Evolutionary conservation across 495 filamentous ascomycete species (phyloP).

Genomic region (Penicillium dipodomyicola): DNA sequence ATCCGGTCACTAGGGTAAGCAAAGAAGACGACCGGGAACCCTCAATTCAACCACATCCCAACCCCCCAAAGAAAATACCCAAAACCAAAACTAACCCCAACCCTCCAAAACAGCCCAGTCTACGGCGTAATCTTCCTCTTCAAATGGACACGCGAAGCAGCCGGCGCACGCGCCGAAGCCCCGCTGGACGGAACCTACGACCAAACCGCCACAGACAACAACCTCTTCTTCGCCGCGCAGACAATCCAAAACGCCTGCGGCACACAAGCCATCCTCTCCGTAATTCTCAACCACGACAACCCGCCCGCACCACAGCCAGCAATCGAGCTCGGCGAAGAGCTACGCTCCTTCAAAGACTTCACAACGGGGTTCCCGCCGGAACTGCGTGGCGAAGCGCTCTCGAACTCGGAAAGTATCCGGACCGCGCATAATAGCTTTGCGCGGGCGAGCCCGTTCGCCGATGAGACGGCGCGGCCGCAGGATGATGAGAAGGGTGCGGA

Average conservation of each 20-base stretch:
- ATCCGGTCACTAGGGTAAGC: slow-evolving; percentile 64
- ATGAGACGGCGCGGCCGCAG: slow-evolving; percentile 70
- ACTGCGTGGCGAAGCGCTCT: slow-evolving; percentile 63
- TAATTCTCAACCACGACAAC: slow-evolving; percentile 80
- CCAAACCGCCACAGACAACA: slow-evolving; percentile 58
- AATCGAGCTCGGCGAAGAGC: slow-evolving; percentile 52
- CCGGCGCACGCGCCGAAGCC: slow-evolving; percentile 55
- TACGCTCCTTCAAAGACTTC: slow-evolving; percentile 87
- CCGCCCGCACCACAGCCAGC: slow-evolving; percentile 16
- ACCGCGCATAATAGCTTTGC: slow-evolving; percentile 94
- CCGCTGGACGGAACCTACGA: slow-evolving; percentile 80
- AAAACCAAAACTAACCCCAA: neutral
- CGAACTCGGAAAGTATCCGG: slow-evolving; percentile 77
- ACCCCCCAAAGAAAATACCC: neutral
- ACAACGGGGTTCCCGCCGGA: slow-evolving; percentile 83
- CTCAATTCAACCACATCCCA: slow-evolving; percentile 6
- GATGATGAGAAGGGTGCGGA: slow-evolving; percentile 60
- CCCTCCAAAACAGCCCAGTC: slow-evolving; percentile 56
- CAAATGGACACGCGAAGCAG: slow-evolving; percentile 84
- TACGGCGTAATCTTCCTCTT: slow-evolving; percentile 99
- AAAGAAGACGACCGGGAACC: neutral
- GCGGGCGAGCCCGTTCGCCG: slow-evolving; percentile 80
- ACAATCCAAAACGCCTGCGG: slow-evolving; percentile 99
- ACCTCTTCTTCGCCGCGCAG: slow-evolving; percentile 92
- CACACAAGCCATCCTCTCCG: slow-evolving; percentile 90